Percentiles rank a stretch among this genome's conserved stretches.
Conservation (phyloP, 306 rosid genomes). For the Parietaria judaica region DNA sequence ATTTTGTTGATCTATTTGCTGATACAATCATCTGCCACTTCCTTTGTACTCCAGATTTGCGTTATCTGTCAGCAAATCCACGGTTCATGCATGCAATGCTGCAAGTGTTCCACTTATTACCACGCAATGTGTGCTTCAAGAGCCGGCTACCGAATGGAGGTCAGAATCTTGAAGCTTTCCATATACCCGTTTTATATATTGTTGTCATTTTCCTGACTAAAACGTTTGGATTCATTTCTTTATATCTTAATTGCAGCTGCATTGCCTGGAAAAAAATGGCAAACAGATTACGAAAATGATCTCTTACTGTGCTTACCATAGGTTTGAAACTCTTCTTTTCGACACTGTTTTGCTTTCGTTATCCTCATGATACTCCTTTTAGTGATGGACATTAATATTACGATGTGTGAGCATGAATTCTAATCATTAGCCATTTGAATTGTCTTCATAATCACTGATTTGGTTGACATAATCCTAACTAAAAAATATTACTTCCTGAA, state of each 20-base stretch:
- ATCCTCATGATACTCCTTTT: too few species aligned
- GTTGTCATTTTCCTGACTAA: slow-evolving; percentile 2
- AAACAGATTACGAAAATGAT: slow-evolving; percentile 87
- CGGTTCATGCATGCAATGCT: slow-evolving; percentile 96
- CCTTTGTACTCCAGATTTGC: slow-evolving; percentile 68
- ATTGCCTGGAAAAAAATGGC: slow-evolving; percentile 88
- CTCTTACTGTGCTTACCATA: slow-evolving; percentile 95
- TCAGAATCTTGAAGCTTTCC: slow-evolving; percentile 26
- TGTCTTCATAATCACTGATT: neutral
- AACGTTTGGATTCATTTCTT: slow-evolving; percentile 13
- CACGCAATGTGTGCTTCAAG: slow-evolving; percentile 99
- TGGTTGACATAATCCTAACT: neutral
- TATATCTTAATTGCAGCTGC: slow-evolving; percentile 59
- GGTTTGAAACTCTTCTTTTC: slow-evolving; percentile 44
- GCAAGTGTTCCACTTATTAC: slow-evolving; percentile 98
- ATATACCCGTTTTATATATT: too few species aligned
- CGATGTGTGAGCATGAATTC: too few species aligned
- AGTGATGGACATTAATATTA: too few species aligned
- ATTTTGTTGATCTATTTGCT: slow-evolving; percentile 3
- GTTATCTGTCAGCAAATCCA: slow-evolving; percentile 97
- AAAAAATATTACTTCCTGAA: too few species aligned
- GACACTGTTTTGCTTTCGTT: neutral
- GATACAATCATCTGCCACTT: slow-evolving; percentile 15
- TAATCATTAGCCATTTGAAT: neutral
- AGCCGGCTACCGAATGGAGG: slow-evolving; percentile 99